These are phyloP conservation scores for Fusarium pseudoanthophilum DNA, from an alignment of 2,329 filamentous ascomycete species.

Conservation along the genomic window DNA sequence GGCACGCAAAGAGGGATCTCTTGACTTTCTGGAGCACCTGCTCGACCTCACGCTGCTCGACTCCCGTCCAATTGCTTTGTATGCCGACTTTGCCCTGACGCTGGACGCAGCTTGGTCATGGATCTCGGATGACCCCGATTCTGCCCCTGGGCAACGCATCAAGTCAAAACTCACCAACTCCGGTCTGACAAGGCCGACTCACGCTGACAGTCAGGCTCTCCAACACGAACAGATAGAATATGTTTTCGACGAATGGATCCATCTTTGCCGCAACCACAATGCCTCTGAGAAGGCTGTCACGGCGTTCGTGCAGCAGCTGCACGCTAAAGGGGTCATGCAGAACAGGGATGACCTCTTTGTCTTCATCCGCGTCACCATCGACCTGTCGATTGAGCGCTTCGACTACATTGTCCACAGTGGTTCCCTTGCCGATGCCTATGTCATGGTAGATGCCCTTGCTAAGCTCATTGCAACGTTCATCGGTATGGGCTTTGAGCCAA, in stretches of 20 bases:
- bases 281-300: constrained; percentile 76
- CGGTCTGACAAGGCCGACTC: constrained; percentile 51
- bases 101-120: constrained; percentile 84
- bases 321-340: constrained; percentile 76
- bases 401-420: constrained; percentile 75
- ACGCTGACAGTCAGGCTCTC: constrained; percentile 60
- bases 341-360: constrained; percentile 79
- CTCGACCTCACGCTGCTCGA: constrained; percentile 82
- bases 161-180: constrained; percentile 68
- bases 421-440: constrained; percentile 66
- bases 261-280: constrained; percentile 80
- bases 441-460: constrained; percentile 81
- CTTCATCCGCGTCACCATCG: constrained; percentile 85
- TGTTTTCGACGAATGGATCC: constrained; percentile 94
- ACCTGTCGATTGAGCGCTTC: constrained; percentile 80
- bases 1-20: constrained; percentile 74
- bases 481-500: constrained; percentile 73
- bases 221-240: constrained; percentile 91
- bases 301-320: constrained; percentile 87
- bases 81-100: constrained; percentile 86
- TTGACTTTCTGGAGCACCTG: constrained; percentile 83
- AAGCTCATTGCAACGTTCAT: constrained; percentile 83
- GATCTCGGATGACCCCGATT: constrained; percentile 77
- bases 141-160: constrained; percentile 74
- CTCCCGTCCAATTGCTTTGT: constrained; percentile 80